These are phyloP conservation scores for Starmerella khaoyaiensis DNA, from an alignment of 805 yeast genomes.

Conservation along the genomic window DNA sequence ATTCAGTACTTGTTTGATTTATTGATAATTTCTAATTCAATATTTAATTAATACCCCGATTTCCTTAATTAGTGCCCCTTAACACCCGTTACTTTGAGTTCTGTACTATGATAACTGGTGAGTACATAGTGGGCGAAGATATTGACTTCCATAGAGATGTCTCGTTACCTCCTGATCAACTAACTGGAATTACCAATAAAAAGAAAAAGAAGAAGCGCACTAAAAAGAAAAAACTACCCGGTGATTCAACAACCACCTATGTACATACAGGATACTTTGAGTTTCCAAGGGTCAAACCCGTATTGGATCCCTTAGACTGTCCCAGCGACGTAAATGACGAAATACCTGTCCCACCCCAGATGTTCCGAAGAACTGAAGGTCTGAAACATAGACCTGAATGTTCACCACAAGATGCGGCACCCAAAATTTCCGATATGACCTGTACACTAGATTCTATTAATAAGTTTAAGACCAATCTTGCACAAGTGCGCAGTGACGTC, in stretches of 20 bases:
- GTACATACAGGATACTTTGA: background rate
- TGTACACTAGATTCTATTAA: too few species aligned
- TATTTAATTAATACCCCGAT: too few species aligned
- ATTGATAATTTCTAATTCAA: too few species aligned
- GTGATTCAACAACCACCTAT: background rate
- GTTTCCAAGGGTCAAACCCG: background rate
- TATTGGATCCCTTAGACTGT: background rate
- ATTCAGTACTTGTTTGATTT: background rate
- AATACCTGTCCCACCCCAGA: background rate
- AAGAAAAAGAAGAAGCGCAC: slow-evolving; percentile 17
- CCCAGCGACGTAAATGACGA: background rate
- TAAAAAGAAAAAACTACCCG: slow-evolving; percentile 15
- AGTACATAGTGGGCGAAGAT: slow-evolving; percentile 22
- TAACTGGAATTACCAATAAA: slow-evolving; percentile 1
- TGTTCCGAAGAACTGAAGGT: background rate
- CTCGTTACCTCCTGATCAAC: background rate
- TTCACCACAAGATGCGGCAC: background rate
- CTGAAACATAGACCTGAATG: background rate
- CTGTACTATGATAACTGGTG: slow-evolving; percentile 18
- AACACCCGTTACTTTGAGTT: background rate
- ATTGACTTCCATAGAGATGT: slow-evolving; percentile 17
- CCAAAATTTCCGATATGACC: too few species aligned
- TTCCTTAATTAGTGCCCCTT: background rate
- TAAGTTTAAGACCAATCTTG: too few species aligned
- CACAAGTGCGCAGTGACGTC: too few species aligned